Percentiles rank a stretch among this genome's conserved stretches.
phyloP scores from a whole-genome alignment of 331 rosid genomes.

The Spiraea crenata region DNA sequence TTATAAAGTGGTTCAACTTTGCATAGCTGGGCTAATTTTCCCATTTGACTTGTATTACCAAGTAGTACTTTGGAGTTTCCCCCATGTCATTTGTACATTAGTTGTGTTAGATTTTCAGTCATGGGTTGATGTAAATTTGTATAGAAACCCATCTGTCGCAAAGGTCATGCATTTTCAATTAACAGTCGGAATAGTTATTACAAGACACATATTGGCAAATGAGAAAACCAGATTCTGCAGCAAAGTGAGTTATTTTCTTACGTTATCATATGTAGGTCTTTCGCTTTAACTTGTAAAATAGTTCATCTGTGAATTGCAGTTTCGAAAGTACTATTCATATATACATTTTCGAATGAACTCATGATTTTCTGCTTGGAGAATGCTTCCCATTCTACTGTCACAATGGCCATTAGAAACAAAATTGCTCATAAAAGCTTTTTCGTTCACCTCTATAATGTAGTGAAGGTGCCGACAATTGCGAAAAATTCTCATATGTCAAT shows the following conservation, averaged over 20 bases:
- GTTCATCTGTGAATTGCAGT: not conserved
- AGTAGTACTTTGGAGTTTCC: constrained; percentile 1
- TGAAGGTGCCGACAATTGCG: constrained; percentile 8
- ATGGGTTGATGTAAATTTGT: constrained; percentile 33
- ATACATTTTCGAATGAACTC: not conserved
- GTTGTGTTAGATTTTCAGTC: constrained; percentile 18
- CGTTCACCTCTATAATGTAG: not conserved
- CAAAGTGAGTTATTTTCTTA: not conserved
- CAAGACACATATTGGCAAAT: not conserved
- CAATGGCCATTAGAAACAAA: not conserved
- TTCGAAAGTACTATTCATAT: not conserved
- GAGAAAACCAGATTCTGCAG: not conserved
- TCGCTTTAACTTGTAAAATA: not conserved
- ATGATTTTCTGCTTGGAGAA: not conserved
- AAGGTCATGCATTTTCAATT: constrained; percentile 6
- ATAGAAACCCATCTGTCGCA: constrained; percentile 17
- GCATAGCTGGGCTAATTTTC: constrained; percentile 26
- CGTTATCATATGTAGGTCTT: not conserved
- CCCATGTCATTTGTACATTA: constrained; percentile 10
- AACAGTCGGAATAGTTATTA: not conserved
- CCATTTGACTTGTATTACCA: constrained; percentile 11
- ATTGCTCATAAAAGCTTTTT: not conserved
- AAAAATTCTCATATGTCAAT: not conserved
- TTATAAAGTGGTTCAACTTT: constrained; percentile 34
- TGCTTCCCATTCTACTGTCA: not conserved